phyloP scores from a whole-genome alignment of 2,329 filamentous ascomycete species.

The Monosporascus ibericus region DNA sequence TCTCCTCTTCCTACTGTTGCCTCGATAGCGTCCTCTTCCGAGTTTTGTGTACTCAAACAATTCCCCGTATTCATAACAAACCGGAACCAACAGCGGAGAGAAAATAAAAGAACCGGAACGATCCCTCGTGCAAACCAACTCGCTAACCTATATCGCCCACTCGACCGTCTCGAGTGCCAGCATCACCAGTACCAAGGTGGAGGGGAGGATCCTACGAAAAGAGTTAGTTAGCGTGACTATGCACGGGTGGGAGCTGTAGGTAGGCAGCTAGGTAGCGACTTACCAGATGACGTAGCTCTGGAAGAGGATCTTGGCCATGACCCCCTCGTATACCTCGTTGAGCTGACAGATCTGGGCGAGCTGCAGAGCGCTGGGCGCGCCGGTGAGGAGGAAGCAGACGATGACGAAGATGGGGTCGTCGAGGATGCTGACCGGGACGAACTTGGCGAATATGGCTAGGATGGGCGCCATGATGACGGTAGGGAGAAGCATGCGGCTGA shows the following conservation, averaged over 20 bases:
- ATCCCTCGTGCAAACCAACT: too few species aligned
- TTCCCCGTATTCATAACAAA: too few species aligned
- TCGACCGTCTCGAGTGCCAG: conserved; percentile 87
- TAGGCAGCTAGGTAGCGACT: conserved; percentile 26
- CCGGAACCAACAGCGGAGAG: too few species aligned
- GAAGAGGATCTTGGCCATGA: conserved; percentile 89
- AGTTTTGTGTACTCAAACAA: too few species aligned
- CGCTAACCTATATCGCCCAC: conserved; percentile 52
- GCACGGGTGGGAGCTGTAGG: too few species aligned
- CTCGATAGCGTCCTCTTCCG: too few species aligned
- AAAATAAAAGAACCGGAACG: background rate
- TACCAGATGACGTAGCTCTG: conserved; percentile 95
- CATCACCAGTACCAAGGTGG: conserved; percentile 85
- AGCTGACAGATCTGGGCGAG: conserved; percentile 98
- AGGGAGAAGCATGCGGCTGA: conserved; percentile 88
- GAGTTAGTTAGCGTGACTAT: conserved; percentile 19
- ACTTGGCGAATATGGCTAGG: conserved; percentile 82
- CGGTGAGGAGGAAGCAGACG: conserved; percentile 92
- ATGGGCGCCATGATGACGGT: conserved; percentile 89
- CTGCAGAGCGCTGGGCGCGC: conserved; percentile 88
- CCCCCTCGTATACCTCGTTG: conserved; percentile 90
- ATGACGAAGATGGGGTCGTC: conserved; percentile 98
- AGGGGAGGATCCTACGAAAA: conserved; percentile 73
- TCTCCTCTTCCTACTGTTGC: too few species aligned
- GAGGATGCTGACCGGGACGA: conserved; percentile 84